These are phyloP conservation scores for Phaeomoniella chlamydospora DNA, from an alignment of 2,329 filamentous ascomycete species.

Conservation along the genomic window DNA sequence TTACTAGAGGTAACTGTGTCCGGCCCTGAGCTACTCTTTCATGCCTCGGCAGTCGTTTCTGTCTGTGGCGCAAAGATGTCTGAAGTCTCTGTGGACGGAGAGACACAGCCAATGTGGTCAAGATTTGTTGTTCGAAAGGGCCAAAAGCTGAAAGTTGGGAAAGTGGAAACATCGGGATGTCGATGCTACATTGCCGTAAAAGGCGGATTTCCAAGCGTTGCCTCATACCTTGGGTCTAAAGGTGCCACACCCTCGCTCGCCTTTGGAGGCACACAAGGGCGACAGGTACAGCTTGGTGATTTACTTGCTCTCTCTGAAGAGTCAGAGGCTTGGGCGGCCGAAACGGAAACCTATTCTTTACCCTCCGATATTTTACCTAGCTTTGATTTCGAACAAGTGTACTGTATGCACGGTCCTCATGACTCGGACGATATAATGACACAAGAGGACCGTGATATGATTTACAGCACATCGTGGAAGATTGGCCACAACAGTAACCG, in stretches of 20 bases:
- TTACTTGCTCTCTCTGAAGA: slow-evolving; percentile 30
- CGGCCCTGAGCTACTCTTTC: slow-evolving; percentile 44
- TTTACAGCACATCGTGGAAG: slow-evolving; percentile 44
- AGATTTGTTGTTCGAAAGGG: slow-evolving; percentile 34
- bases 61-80: slow-evolving; percentile 40
- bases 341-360: not conserved
- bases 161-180: slow-evolving; percentile 36
- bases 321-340: not conserved
- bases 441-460: slow-evolving; percentile 37
- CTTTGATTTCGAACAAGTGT: slow-evolving; percentile 19
- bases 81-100: slow-evolving; percentile 35
- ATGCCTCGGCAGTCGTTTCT: slow-evolving; percentile 38
- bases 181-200: slow-evolving; percentile 44
- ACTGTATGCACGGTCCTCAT: slow-evolving; percentile 41
- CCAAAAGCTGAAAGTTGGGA: slow-evolving; percentile 40
- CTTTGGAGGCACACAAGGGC: slow-evolving; percentile 46
- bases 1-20: slow-evolving; percentile 45
- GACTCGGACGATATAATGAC: slow-evolving; percentile 35
- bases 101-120: slow-evolving; percentile 39
- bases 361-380: not conserved
- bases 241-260: slow-evolving; percentile 42
- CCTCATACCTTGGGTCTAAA: slow-evolving; percentile 44
- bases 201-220: slow-evolving; percentile 39
- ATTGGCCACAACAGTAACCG: slow-evolving; percentile 47
- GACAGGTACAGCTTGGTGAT: slow-evolving; percentile 39